Conservation (phyloP, 2,329 filamentous ascomycete species). For the Diaporthe amygdali region DNA sequence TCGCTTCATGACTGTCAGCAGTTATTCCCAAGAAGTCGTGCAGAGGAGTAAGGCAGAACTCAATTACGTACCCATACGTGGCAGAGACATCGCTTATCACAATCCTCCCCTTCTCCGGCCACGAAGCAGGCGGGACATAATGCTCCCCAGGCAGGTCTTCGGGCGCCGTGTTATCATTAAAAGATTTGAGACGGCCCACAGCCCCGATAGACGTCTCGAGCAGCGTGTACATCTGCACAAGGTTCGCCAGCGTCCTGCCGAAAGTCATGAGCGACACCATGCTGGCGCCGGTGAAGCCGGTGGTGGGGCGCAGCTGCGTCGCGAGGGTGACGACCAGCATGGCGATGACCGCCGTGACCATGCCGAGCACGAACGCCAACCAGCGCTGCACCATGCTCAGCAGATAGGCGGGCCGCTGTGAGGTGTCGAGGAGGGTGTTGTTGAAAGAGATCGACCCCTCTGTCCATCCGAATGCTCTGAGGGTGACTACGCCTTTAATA, state of each 20-base stretch:
- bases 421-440: constrained; percentile 53
- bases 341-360: constrained; percentile 54
- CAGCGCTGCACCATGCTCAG: constrained; percentile 63
- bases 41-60: background rate
- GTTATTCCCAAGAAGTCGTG: too few relatives aligned
- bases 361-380: constrained; percentile 55
- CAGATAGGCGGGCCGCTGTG: constrained; percentile 63
- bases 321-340: constrained; percentile 53
- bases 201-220: constrained; percentile 43
- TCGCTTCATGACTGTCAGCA: too few relatives aligned
- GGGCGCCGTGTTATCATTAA: constrained; percentile 32
- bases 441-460: constrained; percentile 48
- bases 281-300: constrained; percentile 45
- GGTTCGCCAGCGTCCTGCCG: constrained; percentile 34
- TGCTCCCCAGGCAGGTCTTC: constrained; percentile 37
- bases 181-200: constrained; percentile 38
- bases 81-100: constrained; percentile 33
- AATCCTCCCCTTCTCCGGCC: constrained; percentile 33
- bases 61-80: constrained; percentile 28
- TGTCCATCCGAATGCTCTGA: constrained; percentile 64
- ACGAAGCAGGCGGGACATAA: constrained; percentile 29
- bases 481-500: constrained; percentile 58
- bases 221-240: constrained; percentile 40
- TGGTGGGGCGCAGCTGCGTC: constrained; percentile 44
- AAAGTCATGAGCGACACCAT: constrained; percentile 44